Evolutionary conservation across 768 basidiomycete genomes (phyloP), one percentile per base, ranked within the genome.

Genomic region (Tricholoma matsutake): DNA sequence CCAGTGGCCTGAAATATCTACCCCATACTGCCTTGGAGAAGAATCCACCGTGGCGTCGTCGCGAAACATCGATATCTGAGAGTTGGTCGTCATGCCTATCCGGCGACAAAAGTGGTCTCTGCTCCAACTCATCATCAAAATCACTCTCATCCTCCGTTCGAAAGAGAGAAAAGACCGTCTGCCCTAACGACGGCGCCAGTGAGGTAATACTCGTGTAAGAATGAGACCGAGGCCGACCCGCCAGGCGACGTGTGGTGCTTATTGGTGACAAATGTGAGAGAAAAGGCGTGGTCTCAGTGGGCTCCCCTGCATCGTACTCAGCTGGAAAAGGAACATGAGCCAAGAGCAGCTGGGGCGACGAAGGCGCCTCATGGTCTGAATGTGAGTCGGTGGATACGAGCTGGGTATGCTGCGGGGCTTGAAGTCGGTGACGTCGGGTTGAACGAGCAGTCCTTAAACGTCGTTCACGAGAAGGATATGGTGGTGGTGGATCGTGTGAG

Each of bases 151-250:
- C 76, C 6, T 87, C 85, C 6, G 78, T 73, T 4, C 80, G 78
- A 67, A 91, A 88, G n/a, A 92, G 78, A 0, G 88, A 89, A 4
- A 87, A 67, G 37, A 92, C 73, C 0, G 87, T 91, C 34, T 88
- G 90, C 4, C 84, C 82, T 8, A 92, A 75, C 2, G 87, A 89
- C 5, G 86, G 87, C 2, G 86, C 81, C 11, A 73, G 77, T 3
- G 87, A 89, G 6, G 69, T 76, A 0, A 71, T 73, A 72, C 86
- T 88, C 0, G 83, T 76, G 60, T 83, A 78, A 1, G 89, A 91
- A 57, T 79, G 67, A 2, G 89, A 81, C 28, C 87, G 81, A 52
- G 78, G 80, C 11, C 88, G 74, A 7, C 69, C 72, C 3, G 54
- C 45, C 20, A 58, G 63, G 9, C 66, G 68, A 34, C 68, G 76